phyloP scores from a whole-genome alignment of 805 yeast genomes.

The Kluyveromyces aestuarii region DNA sequence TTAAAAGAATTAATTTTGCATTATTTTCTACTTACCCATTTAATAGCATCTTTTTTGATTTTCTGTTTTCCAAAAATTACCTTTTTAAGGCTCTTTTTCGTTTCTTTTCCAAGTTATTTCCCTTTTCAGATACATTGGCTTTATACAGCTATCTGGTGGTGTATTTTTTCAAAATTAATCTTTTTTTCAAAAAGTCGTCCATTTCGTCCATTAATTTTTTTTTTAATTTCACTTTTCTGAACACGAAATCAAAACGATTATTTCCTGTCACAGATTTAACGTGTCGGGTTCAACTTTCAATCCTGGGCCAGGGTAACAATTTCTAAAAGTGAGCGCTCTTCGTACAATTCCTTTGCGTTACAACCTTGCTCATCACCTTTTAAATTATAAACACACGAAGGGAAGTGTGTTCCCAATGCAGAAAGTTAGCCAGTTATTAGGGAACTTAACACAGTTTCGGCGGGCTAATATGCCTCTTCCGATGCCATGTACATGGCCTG shows the following conservation, averaged over 20 bases:
- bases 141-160: too few relatives aligned
- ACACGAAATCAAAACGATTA: neutral
- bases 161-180: too few relatives aligned
- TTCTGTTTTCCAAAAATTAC: neutral
- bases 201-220: neutral
- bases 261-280: neutral
- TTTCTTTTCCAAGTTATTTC: neutral
- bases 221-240: too few relatives aligned
- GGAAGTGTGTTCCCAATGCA: constrained; percentile 7
- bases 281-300: neutral
- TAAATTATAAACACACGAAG: neutral
- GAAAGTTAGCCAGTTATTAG: constrained; percentile 12
- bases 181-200: neutral
- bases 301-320: neutral
- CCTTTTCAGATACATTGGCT: neutral
- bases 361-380: neutral
- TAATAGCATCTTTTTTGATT: neutral
- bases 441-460: constrained; percentile 13
- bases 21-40: neutral
- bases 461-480: constrained; percentile 13
- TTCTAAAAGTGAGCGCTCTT: neutral
- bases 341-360: neutral
- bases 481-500: constrained; percentile 59
- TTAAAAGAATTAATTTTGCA: neutral
- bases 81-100: neutral